Base-by-base conservation (phyloP, 768 basidiomycete genomes). In the Udeniomyces megalosporus region DNA sequence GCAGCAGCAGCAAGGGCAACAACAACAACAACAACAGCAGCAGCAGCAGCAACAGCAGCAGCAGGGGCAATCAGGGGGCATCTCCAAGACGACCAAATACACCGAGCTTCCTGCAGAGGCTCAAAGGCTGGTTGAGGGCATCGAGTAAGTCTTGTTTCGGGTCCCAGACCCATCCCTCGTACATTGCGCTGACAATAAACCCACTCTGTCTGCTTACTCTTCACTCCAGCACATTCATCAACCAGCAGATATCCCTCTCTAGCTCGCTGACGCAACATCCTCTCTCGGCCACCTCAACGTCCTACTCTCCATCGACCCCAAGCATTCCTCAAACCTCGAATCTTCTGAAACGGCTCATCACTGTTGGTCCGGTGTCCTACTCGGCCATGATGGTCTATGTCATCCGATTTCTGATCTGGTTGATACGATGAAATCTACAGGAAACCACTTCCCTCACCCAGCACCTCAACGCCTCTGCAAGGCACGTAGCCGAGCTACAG, bases 41-140 rank as follows among this genome's bases (percentile, higher is more conserved):
- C 44, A 47, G 44, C 61, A 62, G 44, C 61, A 59, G 34, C 63
- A 59, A 38, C 58, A 45, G 31, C 58, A 60, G 28, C 51, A 55
- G 42, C 58, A 53, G 22, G 28, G 34, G n/a, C 62, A 2, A 29
- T 4, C 35, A 3, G 42, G 32, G 24, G 60, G 51, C 22, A 55
- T 65, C 15, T 38, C 50, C 14, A 65, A 60, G 53, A 48, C 50
- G 50, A 61, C 63, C 17, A 59, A 58, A 53, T 60, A 60, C 29
- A 58, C 45, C 26, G 63, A 65, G 8, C 58, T 65, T n/a, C 63
- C 63, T 2, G 63, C 58, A 45, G 51, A 31, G 5, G 58, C 44
- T n/a, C 63, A 65, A 53, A 65, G 58, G 46, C 35, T 65, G 8
- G 50, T 65, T 14, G 63, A 65, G 34, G 52, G 53, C 7, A 65